Base-by-base conservation (phyloP, 2,329 filamentous ascomycete genomes). In the Stemphylium vesicarium region DNA sequence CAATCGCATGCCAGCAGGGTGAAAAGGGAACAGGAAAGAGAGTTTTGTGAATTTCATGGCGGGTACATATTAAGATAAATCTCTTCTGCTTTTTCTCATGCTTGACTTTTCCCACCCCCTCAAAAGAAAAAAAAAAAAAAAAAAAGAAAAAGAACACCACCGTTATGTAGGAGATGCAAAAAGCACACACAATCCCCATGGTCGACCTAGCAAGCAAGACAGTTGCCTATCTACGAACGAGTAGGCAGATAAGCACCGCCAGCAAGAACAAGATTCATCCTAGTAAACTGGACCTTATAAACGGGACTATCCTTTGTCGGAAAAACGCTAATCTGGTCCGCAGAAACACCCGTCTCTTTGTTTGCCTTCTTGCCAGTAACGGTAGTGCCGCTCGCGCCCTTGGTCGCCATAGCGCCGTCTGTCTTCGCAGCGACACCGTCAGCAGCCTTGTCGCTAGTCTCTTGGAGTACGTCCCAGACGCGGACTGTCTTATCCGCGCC, bases 231-330 rank as follows among this genome's bases (percentile, higher is more conserved):
- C 32, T 52, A 56, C 16, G 51, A 43, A 29, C 64, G 54, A 26
- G 59, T 56, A 15, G 85, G 85, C 70, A 88, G 70, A 75, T 86
- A 88, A 33, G 84, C 84, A 36, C 93, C 92, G 41, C 90, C 92
- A 18, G 92, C 92, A 57, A 98, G 82, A 11, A 97, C 89, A 62
- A 98, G 77, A 73, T 99, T 99, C 91, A 96, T 97, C 57, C 92
- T 83, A 3, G 95, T 98, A 69, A 97, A 97, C 69, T 89, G 86
- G 49, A 96, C 93, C 77, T 94, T 95, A 77, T 96, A 91, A 10
- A 98, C 91, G 0, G 94, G 93, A 13, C 90, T 94, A 79, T 96
- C 96, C 84, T 99, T 99, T 4, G 95, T 98, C 0, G 92, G 88
- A 72, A 97, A 98, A 0, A 91, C 93, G 61, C 87, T 92, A 77